Percentiles rank a stretch among this genome's conserved stretches.
Conservation (phyloP, 2,329 filamentous ascomycete genomes). For the Beauveria varroae region DNA sequence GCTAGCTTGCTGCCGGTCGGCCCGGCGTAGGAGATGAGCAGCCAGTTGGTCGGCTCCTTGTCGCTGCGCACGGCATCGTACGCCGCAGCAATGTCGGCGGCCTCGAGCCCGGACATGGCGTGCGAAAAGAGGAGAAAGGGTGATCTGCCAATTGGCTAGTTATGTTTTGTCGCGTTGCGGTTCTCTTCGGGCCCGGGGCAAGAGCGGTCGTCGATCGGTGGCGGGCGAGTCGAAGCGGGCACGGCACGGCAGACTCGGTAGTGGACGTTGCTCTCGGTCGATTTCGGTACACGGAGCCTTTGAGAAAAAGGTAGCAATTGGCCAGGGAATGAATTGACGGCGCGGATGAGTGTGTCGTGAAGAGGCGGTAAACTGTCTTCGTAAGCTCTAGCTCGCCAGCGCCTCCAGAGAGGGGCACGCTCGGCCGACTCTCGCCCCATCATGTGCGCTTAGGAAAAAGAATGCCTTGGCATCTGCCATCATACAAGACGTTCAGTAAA, state of each 20-base stretch:
- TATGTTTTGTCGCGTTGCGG: background rate
- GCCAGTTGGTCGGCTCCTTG: conserved; percentile 59
- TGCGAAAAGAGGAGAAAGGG: too few species aligned
- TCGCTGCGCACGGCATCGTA: conserved; percentile 62
- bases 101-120: conserved; percentile 48
- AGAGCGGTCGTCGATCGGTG: background rate
- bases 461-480: background rate
- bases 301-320: background rate
- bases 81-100: conserved; percentile 53
- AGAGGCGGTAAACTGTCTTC: conserved; percentile 7
- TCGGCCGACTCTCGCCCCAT: background rate
- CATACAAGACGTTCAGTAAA: background rate
- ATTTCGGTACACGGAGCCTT: background rate
- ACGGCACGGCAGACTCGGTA: background rate
- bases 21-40: conserved; percentile 54
- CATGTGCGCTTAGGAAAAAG: background rate
- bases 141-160: background rate
- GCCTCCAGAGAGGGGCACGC: conserved; percentile 5
- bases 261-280: background rate
- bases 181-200: background rate
- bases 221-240: background rate
- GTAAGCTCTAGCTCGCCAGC: conserved; percentile 1
- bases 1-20: conserved; percentile 48
- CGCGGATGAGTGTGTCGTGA: background rate
- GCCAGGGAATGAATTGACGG: background rate